A percentile compares a stretch with the other conserved stretches of the same genome.
Conservation (phyloP, 345 rosid species). For the Bruguiera parviflora region DNA sequence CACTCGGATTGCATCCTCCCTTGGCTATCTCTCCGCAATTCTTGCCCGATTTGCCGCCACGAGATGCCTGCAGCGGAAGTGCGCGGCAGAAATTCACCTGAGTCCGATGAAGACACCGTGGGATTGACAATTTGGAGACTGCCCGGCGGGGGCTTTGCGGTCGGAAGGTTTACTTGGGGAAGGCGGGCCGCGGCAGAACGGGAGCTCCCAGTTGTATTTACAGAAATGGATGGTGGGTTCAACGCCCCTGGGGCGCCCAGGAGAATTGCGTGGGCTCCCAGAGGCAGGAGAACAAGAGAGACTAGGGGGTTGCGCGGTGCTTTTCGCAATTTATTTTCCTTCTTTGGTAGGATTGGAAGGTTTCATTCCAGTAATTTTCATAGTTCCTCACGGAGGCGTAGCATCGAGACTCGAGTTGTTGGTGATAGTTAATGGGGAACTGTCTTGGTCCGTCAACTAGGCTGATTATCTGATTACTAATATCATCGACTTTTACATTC, state of each 20-base stretch:
- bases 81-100: conserved; percentile 13
- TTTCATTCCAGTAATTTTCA: conserved; percentile 17
- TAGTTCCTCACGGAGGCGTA: conserved; percentile 33
- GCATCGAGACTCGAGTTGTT: conserved; percentile 17
- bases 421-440: conserved; percentile 25
- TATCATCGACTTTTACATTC: conserved; percentile 16
- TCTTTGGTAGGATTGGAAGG: conserved; percentile 32
- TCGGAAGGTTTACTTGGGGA: conserved; percentile 55
- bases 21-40: conserved; percentile 49
- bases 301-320: conserved; percentile 42
- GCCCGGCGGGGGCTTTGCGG: conserved; percentile 60
- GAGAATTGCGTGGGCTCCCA: conserved; percentile 48
- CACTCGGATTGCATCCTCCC: conserved; percentile 58
- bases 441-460: conserved; percentile 11
- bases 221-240: conserved; percentile 62
- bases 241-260: conserved; percentile 42
- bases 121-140: conserved; percentile 63
- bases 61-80: conserved; percentile 36
- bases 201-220: conserved; percentile 50
- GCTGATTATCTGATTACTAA: conserved; percentile 15
- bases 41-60: conserved; percentile 59
- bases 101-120: conserved; percentile 29
- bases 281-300: conserved; percentile 46
- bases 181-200: conserved; percentile 43
- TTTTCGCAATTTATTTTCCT: conserved; percentile 36